Percentiles rank a stretch among this genome's conserved stretches.
phyloP scores from a whole-genome alignment of 1,284 basidiomycete species.

The Ustilago shanxiensis region DNA sequence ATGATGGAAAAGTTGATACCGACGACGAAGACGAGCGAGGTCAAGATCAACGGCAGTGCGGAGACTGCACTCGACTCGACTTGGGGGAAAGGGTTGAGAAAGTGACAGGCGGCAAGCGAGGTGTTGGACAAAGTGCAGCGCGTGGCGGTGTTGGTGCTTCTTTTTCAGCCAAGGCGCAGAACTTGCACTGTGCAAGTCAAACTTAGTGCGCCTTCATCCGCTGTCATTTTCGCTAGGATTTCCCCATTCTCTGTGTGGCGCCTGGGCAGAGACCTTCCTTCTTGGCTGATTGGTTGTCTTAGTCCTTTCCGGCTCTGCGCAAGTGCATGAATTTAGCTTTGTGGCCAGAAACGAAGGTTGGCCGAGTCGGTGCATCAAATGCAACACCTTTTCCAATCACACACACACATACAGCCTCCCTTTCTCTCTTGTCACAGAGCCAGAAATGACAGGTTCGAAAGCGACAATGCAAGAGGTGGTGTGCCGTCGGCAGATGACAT shows the following conservation, averaged over 20 bases:
- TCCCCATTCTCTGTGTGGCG: background rate
- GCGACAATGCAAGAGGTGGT: background rate
- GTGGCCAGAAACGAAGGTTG: conserved; percentile 4
- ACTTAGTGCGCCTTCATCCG: background rate
- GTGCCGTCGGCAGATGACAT: background rate
- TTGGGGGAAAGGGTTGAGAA: background rate
- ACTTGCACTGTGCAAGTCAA: no score
- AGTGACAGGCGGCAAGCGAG: conserved; percentile 1
- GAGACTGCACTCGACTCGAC: no score
- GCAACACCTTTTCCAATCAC: no score
- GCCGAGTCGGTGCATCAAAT: conserved; percentile 13
- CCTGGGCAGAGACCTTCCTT: no score
- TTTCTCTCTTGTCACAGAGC: background rate
- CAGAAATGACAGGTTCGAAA: background rate
- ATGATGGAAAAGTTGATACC: background rate
- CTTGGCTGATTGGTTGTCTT: no score
- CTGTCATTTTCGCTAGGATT: no score
- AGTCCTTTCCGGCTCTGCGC: background rate
- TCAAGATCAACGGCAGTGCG: background rate
- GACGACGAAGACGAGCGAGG: background rate
- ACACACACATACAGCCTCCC: no score
- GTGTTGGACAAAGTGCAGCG: background rate
- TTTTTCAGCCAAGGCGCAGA: no score
- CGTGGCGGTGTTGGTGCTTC: conserved; percentile 6
- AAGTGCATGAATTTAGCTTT: background rate